Conservation (phyloP, 768 basidiomycete genomes). For the Clitopilus passeckerianus region DNA sequence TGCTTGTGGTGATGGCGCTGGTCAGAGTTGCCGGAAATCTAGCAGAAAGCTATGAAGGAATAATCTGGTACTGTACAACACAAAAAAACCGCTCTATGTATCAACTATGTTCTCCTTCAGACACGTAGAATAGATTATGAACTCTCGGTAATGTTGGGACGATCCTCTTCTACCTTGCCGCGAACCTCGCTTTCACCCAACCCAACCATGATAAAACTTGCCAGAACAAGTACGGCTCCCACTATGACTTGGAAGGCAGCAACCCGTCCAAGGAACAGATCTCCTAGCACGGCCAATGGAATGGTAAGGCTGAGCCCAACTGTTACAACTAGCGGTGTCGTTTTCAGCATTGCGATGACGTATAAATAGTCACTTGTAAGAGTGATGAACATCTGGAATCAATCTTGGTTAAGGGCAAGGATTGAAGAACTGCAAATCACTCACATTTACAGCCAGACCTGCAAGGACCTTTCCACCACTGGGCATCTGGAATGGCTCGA, state of each 20-base stretch:
- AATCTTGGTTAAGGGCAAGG: background rate
- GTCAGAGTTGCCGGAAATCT: no score
- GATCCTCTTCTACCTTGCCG: background rate
- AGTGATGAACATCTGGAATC: slow-evolving; percentile 73
- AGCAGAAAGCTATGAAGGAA: background rate
- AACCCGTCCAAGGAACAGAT: slow-evolving; percentile 56
- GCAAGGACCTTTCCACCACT: slow-evolving; percentile 37
- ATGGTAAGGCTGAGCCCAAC: slow-evolving; percentile 90
- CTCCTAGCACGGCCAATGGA: slow-evolving; percentile 81
- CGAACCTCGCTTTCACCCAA: slow-evolving; percentile 21
- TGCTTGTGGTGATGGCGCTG: no score
- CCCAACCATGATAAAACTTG: slow-evolving; percentile 70
- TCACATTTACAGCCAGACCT: slow-evolving; percentile 53
- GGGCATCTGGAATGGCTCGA: slow-evolving; percentile 76
- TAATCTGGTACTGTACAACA: background rate
- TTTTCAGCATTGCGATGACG: slow-evolving; percentile 92
- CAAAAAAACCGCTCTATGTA: background rate
- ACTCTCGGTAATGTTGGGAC: no score
- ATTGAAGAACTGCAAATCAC: slow-evolving; percentile 13
- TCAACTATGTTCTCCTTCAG: background rate
- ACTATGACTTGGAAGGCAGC: slow-evolving; percentile 52
- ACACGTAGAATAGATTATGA: no score
- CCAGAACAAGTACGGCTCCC: slow-evolving; percentile 71
- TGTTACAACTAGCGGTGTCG: slow-evolving; percentile 93
- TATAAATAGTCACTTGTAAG: slow-evolving; percentile 81